Percentiles rank a stretch among this genome's conserved stretches.
These are phyloP conservation scores for Syzygium syzygioides DNA, from an alignment of 441 rosid genomes.

Conservation along the genomic window DNA sequence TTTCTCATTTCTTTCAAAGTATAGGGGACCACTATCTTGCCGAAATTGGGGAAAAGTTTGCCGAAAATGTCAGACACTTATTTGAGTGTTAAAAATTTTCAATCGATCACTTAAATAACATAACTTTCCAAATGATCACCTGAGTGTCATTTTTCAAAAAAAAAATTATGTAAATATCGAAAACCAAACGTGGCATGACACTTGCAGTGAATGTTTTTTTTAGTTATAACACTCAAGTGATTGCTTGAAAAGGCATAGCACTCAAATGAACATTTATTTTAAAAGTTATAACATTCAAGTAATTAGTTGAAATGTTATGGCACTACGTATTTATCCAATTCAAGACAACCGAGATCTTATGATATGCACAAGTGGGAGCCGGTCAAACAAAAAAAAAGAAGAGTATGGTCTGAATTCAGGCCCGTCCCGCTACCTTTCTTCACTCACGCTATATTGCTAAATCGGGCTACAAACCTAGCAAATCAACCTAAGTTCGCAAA, in stretches of 20 bases:
- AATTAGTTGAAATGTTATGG: no score
- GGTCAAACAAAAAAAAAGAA: no score
- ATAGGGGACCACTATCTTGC: not conserved
- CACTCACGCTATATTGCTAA: no score
- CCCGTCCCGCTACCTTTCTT: no score
- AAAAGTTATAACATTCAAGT: not conserved
- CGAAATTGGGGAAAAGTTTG: not conserved
- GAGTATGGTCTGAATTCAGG: no score
- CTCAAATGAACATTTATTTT: not conserved
- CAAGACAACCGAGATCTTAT: no score
- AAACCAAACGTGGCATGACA: not conserved
- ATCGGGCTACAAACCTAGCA: no score
- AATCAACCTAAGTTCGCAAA: no score
- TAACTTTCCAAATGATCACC: not conserved
- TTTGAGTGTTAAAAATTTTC: not conserved
- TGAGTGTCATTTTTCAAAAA: not conserved
- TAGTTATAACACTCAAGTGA: not conserved
- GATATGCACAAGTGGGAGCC: no score
- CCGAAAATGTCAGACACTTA: rapidly evolving
- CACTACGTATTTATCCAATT: no score
- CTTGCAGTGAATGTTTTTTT: not conserved
- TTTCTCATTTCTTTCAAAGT: not conserved
- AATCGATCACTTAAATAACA: rapidly evolving
- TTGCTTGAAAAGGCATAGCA: not conserved
- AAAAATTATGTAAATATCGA: not conserved